A percentile compares a stretch with the other conserved stretches of the same genome.
Conservation (phyloP, 2,329 filamentous ascomycete species). For the Colletotrichum higginsianum region DNA sequence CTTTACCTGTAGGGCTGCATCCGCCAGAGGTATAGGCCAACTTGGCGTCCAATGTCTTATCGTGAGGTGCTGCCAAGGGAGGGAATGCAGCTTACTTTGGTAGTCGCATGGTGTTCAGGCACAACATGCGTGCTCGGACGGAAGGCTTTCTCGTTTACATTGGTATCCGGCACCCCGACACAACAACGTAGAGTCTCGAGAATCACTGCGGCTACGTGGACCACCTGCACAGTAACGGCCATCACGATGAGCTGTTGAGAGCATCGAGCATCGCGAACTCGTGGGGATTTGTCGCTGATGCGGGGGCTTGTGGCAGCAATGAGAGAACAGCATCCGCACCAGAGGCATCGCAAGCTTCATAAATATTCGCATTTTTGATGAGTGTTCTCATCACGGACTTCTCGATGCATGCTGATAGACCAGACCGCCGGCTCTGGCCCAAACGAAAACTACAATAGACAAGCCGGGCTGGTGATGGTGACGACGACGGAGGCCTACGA, state of each 20-base stretch:
- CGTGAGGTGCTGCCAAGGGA: background rate
- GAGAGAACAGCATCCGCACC: background rate
- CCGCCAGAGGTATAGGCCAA: background rate
- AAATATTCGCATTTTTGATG: background rate
- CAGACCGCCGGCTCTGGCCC: too few species aligned
- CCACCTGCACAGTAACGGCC: background rate
- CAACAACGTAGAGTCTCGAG: background rate
- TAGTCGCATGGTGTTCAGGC: background rate
- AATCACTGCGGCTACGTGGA: background rate
- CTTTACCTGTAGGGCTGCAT: background rate
- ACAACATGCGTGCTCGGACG: slow-evolving; percentile 7
- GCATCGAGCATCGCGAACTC: background rate
- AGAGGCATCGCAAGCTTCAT: background rate
- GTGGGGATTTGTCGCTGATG: background rate
- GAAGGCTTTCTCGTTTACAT: background rate
- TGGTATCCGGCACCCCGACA: background rate
- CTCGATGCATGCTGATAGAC: too few species aligned
- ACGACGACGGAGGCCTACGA: too few species aligned
- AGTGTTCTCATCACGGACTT: too few species aligned
- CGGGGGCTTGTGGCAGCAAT: background rate
- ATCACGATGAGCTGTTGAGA: background rate
- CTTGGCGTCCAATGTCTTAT: slow-evolving; percentile 3
- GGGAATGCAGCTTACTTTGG: background rate
- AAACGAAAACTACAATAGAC: too few species aligned
- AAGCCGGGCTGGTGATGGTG: too few species aligned